Evolutionary conservation across 75 land plant species (phyloP).

Genomic region (Cupressus sempervirens): DNA sequence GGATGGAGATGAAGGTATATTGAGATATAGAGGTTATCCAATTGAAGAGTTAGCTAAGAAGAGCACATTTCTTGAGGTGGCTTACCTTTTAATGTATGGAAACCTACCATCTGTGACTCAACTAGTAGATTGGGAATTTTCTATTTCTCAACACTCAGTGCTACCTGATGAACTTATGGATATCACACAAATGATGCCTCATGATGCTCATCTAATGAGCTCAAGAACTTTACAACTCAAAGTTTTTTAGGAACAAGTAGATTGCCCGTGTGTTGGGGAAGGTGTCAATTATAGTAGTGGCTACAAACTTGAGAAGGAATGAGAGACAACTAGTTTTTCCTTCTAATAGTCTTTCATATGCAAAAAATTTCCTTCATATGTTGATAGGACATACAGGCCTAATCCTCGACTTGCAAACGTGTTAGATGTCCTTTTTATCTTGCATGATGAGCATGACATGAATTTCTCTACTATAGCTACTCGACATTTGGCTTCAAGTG

Average conservation of each 20-base stretch:
- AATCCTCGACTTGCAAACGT: conserved; percentile 92
- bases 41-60: conserved; percentile 96
- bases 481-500: conserved; percentile 97
- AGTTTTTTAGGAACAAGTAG: conserved; percentile 89
- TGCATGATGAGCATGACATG: conserved; percentile 99
- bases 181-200: conserved; percentile 92
- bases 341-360: conserved; percentile 76
- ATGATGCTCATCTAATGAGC: conserved; percentile 98
- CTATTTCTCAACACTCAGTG: conserved; percentile 92
- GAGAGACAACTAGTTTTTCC: conserved; percentile 91
- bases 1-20: conserved; percentile 94
- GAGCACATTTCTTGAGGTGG: conserved; percentile 85
- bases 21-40: conserved; percentile 95
- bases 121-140: conserved; percentile 85
- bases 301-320: conserved; percentile 80
- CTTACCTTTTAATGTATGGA: conserved; percentile 93
- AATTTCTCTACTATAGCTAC: conserved; percentile 99
- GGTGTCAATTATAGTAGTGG: conserved; percentile 97
- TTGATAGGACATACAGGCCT: conserved; percentile 81
- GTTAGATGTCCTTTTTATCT: conserved; percentile 83
- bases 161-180: conserved; percentile 89
- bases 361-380: conserved; percentile 98
- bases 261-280: conserved; percentile 93
- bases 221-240: conserved; percentile 87
- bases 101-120: conserved; percentile 78